Base-by-base conservation (phyloP, 495 filamentous ascomycete species). In the Aspergillus olivimuriae region DNA sequence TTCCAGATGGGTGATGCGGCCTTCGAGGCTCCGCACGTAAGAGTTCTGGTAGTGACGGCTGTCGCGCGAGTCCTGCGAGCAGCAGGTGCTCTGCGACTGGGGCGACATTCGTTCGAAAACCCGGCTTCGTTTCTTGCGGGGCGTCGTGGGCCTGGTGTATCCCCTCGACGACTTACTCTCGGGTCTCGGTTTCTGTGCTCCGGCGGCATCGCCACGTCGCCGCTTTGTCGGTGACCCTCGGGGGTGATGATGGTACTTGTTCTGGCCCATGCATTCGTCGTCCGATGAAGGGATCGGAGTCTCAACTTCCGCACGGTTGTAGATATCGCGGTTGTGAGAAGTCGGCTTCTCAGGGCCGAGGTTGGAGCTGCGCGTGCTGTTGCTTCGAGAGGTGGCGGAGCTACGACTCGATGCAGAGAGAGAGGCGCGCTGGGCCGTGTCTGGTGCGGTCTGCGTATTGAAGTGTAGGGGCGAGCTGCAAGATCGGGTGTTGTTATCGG, bases 271-370 rank as follows among this genome's bases (percentile, higher is more conserved):
- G n/a, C 57, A 52, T 36, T 72, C 68, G 9, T 72, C 68, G 26
- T 72, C 68, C 0, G 68, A 72, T 31, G 68, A 70, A 24, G 65
- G 61, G 12, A 72, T 40, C 2, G 68, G 62, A 1, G 59, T 68
- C 19, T n/a, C n/a, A n/a, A n/a, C n/a, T n/a, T 69, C 61, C 4
- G 52, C 41, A n/a, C 46, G 53, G 16, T 22, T 15, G 41, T 48
- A 15, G n/a, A n/a, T n/a, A n/a, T n/a, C n/a, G n/a, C n/a, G n/a
- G n/a, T n/a, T n/a, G n/a, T n/a, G n/a, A n/a, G n/a, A n/a, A n/a
- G n/a, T n/a, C n/a, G n/a, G n/a, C n/a, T n/a, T n/a, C n/a, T n/a
- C 59, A 38, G 55, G 42, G 7, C 51, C 48, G 17, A 61, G 31
- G n/a, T 57, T 34, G 20, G 31, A 47, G 28, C 60, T 62, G 12